Conservation (phyloP, 257 asterid genomes). For the Scutellaria minor region DNA sequence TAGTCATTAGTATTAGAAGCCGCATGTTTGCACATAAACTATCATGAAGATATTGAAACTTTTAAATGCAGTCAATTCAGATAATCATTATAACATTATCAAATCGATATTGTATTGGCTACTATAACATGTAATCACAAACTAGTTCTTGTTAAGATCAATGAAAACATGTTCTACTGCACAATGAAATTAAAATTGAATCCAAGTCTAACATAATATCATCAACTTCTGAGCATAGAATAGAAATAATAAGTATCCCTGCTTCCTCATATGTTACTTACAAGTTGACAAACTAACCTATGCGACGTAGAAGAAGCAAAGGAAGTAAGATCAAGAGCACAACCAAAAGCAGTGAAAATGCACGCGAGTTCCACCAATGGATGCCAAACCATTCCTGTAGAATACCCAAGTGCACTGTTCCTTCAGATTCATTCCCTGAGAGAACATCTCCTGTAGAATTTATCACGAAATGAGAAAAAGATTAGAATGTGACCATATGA, state of each 20-base stretch:
- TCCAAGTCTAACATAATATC: background rate
- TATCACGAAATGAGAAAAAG: slow-evolving; percentile 14
- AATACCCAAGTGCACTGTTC: slow-evolving; percentile 78
- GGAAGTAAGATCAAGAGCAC: slow-evolving; percentile 85
- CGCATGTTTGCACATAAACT: background rate
- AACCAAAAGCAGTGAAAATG: slow-evolving; percentile 68
- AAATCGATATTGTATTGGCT: background rate
- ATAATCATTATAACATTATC: background rate
- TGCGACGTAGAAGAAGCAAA: slow-evolving; percentile 75
- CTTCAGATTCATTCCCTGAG: slow-evolving; percentile 76
- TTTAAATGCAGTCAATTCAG: background rate
- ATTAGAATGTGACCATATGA: slow-evolving; percentile 12
- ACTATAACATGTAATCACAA: background rate
- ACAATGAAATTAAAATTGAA: background rate
- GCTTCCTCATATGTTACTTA: background rate
- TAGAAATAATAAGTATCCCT: background rate
- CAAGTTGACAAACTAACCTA: slow-evolving; percentile 60
- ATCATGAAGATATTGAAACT: background rate
- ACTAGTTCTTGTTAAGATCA: background rate
- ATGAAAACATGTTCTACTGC: background rate
- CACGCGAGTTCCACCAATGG: slow-evolving; percentile 95
- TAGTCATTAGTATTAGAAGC: background rate
- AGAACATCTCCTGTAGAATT: slow-evolving; percentile 80
- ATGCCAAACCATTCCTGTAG: slow-evolving; percentile 94
- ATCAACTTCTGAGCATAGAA: background rate